Conservation (phyloP, 2,329 filamentous ascomycete genomes). For the Biscogniauxia sp. region DNA sequence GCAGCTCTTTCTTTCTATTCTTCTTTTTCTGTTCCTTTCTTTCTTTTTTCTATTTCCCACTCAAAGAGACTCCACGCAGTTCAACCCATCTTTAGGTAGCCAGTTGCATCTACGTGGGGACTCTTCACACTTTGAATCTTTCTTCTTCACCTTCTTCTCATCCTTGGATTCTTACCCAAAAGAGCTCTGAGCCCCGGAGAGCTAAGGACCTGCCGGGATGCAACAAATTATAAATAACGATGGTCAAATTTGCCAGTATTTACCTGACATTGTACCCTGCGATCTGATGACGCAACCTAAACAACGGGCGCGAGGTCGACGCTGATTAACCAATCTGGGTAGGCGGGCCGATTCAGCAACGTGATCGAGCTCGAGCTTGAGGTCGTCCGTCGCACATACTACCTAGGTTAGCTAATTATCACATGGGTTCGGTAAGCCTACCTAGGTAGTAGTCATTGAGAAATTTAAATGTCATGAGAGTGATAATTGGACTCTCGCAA, state of each 20-base stretch:
- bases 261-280: neutral
- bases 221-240: neutral
- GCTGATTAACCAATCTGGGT: neutral
- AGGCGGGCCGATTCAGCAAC: neutral
- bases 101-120: neutral
- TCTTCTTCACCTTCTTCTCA: neutral
- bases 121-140: neutral
- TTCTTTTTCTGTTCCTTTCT: no score
- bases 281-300: neutral
- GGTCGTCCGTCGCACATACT: no score
- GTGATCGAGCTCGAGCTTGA: no score
- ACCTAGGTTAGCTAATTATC: no score
- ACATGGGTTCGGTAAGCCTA: no score
- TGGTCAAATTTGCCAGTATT: neutral
- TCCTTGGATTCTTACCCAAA: neutral
- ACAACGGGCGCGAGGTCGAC: neutral
- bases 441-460: no score
- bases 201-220: neutral
- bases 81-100: neutral
- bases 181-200: neutral
- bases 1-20: no score
- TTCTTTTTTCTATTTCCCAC: no score
- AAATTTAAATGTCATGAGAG: no score
- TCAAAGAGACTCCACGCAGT: neutral
- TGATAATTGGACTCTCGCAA: no score